Conservation (phyloP, 2,329 filamentous ascomycete species). For the Colletotrichum sp. region DNA sequence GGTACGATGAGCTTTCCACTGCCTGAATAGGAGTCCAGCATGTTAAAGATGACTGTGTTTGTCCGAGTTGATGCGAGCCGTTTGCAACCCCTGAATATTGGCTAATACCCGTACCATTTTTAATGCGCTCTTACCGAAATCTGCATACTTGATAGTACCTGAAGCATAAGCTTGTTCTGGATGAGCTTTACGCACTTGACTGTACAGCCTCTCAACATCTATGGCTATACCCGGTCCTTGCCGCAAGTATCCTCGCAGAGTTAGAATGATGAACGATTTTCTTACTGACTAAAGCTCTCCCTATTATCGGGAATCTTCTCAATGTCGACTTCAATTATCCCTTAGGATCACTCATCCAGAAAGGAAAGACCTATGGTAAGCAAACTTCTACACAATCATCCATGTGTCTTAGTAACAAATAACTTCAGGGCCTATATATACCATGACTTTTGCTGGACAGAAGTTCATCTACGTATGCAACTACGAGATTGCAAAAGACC, state of each 20-base stretch:
- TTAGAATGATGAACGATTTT: fast-evolving
- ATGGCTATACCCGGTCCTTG: not conserved
- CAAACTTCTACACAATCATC: not conserved
- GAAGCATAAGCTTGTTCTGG: not conserved
- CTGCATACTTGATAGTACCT: not conserved
- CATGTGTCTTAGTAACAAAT: not conserved
- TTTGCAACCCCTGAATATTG: not conserved
- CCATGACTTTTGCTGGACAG: not conserved
- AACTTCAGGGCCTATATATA: not conserved
- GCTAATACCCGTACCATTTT: not conserved
- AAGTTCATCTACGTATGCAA: not conserved
- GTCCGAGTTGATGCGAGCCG: fast-evolving
- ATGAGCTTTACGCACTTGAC: not conserved
- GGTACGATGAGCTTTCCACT: not conserved
- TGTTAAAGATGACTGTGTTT: not conserved
- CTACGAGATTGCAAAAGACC: not conserved
- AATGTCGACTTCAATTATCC: not conserved
- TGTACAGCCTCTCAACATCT: not conserved
- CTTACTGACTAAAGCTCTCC: not conserved
- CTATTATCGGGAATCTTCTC: not conserved
- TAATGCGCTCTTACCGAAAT: not conserved
- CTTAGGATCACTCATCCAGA: not conserved
- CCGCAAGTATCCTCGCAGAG: not conserved
- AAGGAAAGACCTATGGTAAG: not conserved
- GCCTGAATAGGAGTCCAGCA: not conserved